Evolutionary conservation across 768 basidiomycete species (phyloP), one percentile per base, ranked within the genome.

Genomic region (Lactarius hatsudake): DNA sequence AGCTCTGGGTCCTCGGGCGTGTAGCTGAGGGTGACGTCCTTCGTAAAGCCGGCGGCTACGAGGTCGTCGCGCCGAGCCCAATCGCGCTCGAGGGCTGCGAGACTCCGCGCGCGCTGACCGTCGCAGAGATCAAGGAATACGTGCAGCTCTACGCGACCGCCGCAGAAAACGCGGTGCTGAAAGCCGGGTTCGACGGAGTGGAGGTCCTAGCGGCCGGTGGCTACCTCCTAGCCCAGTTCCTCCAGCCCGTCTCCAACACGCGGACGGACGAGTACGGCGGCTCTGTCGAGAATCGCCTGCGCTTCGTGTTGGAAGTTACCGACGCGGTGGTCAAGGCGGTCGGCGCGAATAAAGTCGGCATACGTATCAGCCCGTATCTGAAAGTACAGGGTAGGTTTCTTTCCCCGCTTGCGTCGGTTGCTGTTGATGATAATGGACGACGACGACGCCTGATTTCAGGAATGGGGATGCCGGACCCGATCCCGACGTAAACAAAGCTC

Each of bases 1-100:
- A 86, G 70, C 75, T 83, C 0, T 85, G 84, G 82, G 81, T 80
- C 1, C 68, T 82, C 13, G 84, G 84, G 0, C 78, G 82, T n/a
- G 71, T 72, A 0, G 77, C 78, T 0, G 38, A 62, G 15, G 62
- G 58, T 2, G 38, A 62, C 8, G 40, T 57, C 59, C 59, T 63
- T 0, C 30, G 54, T 3, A 10, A 48, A 18, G 65, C 48, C 23
- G 54, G 3, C 40, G 32, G 38, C 59, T 59, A 7, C 32, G 13
- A 26, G 5, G 51, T 48, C 51, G 38, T 64, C 2, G 60, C 30
- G n/a, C 34, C 58, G 3, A 55, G 65, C n/a, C 17, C 38, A 0
- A 60, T 66, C 43, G 34, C 58, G 18, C 20, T 66, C 6, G 43
- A 20, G 5, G 34, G 45, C 9, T 10, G 17, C 7, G n/a, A 73